Conservation (phyloP, 495 filamentous ascomycete species). For the Hyphodiscus hymeniophilus region DNA sequence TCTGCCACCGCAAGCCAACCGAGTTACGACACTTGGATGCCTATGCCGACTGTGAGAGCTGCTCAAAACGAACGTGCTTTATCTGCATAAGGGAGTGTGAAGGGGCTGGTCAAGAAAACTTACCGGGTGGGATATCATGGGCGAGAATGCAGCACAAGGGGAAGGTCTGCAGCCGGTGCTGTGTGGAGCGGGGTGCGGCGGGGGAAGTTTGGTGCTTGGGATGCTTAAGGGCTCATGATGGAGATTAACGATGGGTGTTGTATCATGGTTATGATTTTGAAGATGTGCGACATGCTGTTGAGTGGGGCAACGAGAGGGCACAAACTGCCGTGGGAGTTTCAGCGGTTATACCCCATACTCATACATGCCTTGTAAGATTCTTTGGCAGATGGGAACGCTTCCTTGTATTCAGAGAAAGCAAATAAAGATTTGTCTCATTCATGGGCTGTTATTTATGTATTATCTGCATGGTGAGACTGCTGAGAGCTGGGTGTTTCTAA, state of each 20-base stretch:
- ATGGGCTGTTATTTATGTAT: no score
- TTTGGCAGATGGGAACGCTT: no score
- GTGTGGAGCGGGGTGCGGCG: slow-evolving; percentile 18
- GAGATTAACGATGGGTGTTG: background rate
- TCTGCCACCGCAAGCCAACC: slow-evolving; percentile 42
- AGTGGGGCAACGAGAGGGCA: no score
- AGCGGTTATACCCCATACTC: no score
- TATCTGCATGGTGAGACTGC: no score
- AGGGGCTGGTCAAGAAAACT: background rate
- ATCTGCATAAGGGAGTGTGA: slow-evolving; percentile 45
- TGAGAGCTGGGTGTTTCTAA: no score
- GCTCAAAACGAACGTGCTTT: slow-evolving; percentile 39
- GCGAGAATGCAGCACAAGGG: slow-evolving; percentile 10
- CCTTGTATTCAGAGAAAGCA: no score
- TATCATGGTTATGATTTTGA: background rate
- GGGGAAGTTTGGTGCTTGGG: slow-evolving; percentile 25
- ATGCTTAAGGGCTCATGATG: slow-evolving; percentile 16
- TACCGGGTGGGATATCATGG: background rate
- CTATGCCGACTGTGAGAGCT: slow-evolving; percentile 42
- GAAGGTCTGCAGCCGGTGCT: slow-evolving; percentile 22
- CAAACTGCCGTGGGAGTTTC: no score
- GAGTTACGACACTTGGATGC: slow-evolving; percentile 38
- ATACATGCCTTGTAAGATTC: no score
- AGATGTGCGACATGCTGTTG: background rate
- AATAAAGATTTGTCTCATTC: no score